Percentiles rank a stretch among this genome's conserved stretches.
These are phyloP conservation scores for Suhomyces sp. DNA, from an alignment of 805 yeast species.

Conservation along the genomic window DNA sequence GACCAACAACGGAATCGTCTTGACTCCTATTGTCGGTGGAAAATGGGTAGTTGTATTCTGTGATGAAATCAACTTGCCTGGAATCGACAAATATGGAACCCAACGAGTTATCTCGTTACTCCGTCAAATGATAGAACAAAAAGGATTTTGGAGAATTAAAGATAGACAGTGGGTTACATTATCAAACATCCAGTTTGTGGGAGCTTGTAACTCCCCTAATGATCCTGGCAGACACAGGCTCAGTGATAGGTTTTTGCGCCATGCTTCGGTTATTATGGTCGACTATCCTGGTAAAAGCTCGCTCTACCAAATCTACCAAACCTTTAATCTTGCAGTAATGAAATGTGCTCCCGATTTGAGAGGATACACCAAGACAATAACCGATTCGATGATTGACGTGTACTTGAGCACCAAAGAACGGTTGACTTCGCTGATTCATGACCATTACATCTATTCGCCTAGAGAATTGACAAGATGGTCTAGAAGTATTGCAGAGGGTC, in stretches of 20 bases:
- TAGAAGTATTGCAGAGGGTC: conserved; percentile 62
- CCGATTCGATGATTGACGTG: conserved; percentile 64
- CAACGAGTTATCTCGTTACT: conserved; percentile 69
- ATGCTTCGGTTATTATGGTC: conserved; percentile 62
- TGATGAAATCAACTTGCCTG: conserved; percentile 87
- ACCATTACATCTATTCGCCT: conserved; percentile 80
- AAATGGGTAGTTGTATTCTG: conserved; percentile 81
- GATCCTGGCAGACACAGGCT: conserved; percentile 70
- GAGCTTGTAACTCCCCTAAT: conserved; percentile 89
- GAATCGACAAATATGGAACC: conserved; percentile 65
- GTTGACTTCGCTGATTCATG: conserved; percentile 38
- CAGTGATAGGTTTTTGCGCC: conserved; percentile 62
- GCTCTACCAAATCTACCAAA: conserved; percentile 60
- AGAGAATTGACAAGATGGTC: conserved; percentile 89
- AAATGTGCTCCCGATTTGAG: conserved; percentile 58
- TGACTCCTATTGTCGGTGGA: conserved; percentile 60
- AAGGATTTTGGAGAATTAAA: conserved; percentile 72
- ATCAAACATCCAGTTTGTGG: conserved; percentile 74
- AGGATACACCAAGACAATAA: conserved; percentile 50
- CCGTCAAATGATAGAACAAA: conserved; percentile 67
- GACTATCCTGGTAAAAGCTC: conserved; percentile 74
- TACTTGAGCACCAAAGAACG: conserved; percentile 44
- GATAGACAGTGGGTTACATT: conserved; percentile 66
- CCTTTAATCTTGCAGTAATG: conserved; percentile 56
- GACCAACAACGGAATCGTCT: conserved; percentile 47